Conservation (phyloP, 306 rosid species). For the Vigna unguiculata region DNA sequence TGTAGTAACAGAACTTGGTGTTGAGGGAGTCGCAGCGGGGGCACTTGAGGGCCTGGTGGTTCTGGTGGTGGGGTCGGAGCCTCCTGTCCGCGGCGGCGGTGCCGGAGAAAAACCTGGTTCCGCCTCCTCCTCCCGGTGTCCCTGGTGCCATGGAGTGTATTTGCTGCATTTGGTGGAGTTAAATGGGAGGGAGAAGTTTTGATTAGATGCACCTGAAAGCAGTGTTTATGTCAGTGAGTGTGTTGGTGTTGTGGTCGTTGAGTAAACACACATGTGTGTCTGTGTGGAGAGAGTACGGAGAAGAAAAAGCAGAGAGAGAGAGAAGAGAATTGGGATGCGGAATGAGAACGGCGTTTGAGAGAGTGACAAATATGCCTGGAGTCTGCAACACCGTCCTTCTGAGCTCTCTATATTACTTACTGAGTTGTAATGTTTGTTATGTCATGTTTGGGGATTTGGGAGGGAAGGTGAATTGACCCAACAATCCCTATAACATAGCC, state of each 20-base stretch:
- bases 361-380: slow-evolving; percentile 45
- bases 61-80: slow-evolving; percentile 60
- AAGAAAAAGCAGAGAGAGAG: neutral
- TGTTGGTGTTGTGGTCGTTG: neutral
- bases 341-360: neutral
- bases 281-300: neutral
- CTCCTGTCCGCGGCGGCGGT: slow-evolving; percentile 61
- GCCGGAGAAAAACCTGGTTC: slow-evolving; percentile 62
- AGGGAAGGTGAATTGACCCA: slow-evolving; percentile 19
- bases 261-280: neutral
- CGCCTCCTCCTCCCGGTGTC: slow-evolving; percentile 52
- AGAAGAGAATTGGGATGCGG: neutral
- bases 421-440: neutral
- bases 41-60: slow-evolving; percentile 76
- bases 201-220: slow-evolving; percentile 37
- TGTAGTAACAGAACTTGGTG: slow-evolving; percentile 96
- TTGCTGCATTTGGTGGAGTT: slow-evolving; percentile 69
- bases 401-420: neutral
- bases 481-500: slow-evolving; percentile 12
- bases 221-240: slow-evolving; percentile 43
- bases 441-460: neutral
- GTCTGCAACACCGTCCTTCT: slow-evolving; percentile 14
- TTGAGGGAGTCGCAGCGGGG: slow-evolving; percentile 93
- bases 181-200: neutral
- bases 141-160: slow-evolving; percentile 66